Base-by-base conservation (phyloP, 2,329 filamentous ascomycete genomes). In the Diaporthe citri region DNA sequence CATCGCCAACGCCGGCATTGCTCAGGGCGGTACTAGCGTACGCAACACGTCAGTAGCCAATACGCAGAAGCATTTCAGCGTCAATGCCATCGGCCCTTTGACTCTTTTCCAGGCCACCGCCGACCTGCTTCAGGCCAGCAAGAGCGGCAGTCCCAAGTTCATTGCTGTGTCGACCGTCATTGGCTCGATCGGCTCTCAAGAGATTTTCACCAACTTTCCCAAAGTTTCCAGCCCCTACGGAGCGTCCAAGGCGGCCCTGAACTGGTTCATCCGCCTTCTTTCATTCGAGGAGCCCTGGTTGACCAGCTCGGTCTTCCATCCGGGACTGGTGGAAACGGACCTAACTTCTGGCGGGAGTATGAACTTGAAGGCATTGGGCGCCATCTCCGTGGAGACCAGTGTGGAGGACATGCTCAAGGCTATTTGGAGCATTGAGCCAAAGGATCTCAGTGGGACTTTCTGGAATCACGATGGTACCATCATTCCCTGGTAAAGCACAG, bases 1-100 rank as follows among this genome's bases (percentile, higher is more conserved):
- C 1, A 25, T 82, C 36, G 80, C 81, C 75, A 82, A 82, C 57
- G 81, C 81, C 0, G 81, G 79, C 51, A 64, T 75, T 20, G 77
- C 77, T 0, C 12, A 31, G 5, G 64, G 74, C 1, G 76, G 79
- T 25, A 73, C 75, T 20, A 28, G 62, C 12, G 73, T 82, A 13
- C 57, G 78, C 12, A 64, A 69, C 15, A 80, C 78, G 4, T 48
- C 72, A 6, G 67, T 77, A 1, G 77, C 76, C 7, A 77, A 78
- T 22, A 55, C 79, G 48, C 5, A 59, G 9, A 36, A 59, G 25
- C 80, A 82, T 59, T 79, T 80, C 22, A 72, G 69, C 17, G 76
- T 79, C 39, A 82, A 82, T 41, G 75, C 79, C 2, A 74, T 79
- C 0, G 78, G 78, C 0, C 71, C 77, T n/a, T 74, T 78, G 36